These are phyloP conservation scores for Pseudozyma pruni DNA, from an alignment of 1,284 basidiomycete species.

Conservation along the genomic window DNA sequence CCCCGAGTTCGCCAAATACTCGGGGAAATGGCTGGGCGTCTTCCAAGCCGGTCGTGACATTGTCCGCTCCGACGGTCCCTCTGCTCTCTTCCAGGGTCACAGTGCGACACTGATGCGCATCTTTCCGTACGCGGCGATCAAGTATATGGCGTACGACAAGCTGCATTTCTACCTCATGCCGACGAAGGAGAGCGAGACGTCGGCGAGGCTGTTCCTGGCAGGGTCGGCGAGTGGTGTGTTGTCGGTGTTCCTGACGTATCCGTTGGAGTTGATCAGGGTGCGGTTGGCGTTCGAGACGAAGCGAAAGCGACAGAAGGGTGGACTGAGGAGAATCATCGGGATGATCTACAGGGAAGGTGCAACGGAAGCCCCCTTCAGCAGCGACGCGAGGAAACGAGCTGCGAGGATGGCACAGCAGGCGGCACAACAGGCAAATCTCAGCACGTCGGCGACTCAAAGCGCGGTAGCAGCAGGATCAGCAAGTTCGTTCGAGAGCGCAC, in stretches of 20 bases:
- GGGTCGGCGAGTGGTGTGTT: slow-evolving; percentile 88
- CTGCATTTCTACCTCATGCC: slow-evolving; percentile 85
- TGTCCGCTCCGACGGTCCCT: slow-evolving; percentile 77
- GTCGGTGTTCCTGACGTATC: slow-evolving; percentile 92
- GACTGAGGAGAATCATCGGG: slow-evolving; percentile 51
- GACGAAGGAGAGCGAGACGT: slow-evolving; percentile 80
- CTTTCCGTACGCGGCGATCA: slow-evolving; percentile 96
- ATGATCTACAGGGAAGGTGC: slow-evolving; percentile 65
- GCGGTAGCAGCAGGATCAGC: slow-evolving; percentile 28
- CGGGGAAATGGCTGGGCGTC: slow-evolving; percentile 86
- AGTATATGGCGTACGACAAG: slow-evolving; percentile 97
- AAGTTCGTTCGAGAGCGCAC: slow-evolving; percentile 22
- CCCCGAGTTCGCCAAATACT: slow-evolving; percentile 90
- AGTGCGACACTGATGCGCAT: slow-evolving; percentile 81
- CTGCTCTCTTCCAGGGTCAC: slow-evolving; percentile 93
- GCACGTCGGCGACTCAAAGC: slow-evolving; percentile 27
- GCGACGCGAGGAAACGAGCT: slow-evolving; percentile 59
- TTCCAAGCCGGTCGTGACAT: slow-evolving; percentile 84
- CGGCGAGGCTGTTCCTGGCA: slow-evolving; percentile 83
- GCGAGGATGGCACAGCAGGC: slow-evolving; percentile 73
- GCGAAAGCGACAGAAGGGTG: slow-evolving; percentile 62
- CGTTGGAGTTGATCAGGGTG: slow-evolving; percentile 92
- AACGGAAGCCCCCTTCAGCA: slow-evolving; percentile 61
- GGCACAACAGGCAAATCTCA: slow-evolving; percentile 60
- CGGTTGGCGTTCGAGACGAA: slow-evolving; percentile 90